phyloP scores from a whole-genome alignment of 495 filamentous ascomycete genomes.

The Neurospora sp. region DNA sequence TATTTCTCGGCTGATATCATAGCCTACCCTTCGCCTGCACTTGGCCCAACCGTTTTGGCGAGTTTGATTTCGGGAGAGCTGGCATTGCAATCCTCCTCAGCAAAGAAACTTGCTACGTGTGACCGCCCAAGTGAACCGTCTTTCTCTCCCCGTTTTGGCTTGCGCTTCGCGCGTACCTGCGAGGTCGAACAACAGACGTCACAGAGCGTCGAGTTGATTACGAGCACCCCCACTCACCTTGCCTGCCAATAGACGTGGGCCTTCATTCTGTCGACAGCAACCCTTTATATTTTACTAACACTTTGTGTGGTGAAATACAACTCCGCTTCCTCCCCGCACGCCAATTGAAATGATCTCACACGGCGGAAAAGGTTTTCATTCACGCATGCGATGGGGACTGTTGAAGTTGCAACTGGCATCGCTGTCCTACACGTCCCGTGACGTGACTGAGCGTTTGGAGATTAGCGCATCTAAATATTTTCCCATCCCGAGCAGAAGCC shows the following conservation, averaged over 20 bases:
- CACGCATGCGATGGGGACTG: neutral
- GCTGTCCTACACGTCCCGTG: neutral
- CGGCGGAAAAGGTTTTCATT: neutral
- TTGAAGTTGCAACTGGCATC: neutral
- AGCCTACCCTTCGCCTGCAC: neutral
- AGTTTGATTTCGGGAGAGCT: neutral
- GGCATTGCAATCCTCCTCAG: neutral
- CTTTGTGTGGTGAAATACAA: neutral
- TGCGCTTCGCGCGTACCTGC: neutral
- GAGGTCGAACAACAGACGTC: slow-evolving; percentile 12
- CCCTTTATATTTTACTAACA: neutral
- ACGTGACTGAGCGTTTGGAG: neutral
- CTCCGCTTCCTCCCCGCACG: neutral
- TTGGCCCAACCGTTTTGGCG: neutral
- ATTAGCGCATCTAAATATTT: neutral
- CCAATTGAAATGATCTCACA: neutral
- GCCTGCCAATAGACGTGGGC: slow-evolving; percentile 7
- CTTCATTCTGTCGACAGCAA: slow-evolving; percentile 4
- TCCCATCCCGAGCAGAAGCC: neutral
- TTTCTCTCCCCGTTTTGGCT: neutral
- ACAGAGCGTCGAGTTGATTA: slow-evolving; percentile 7
- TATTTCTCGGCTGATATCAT: neutral
- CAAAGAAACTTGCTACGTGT: slow-evolving; percentile 1
- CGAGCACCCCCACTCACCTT: slow-evolving; percentile 1
- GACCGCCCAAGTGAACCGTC: neutral